These are phyloP conservation scores for Volvox reticuliferus DNA, from an alignment of 139 green algal genomes.

Conservation along the genomic window DNA sequence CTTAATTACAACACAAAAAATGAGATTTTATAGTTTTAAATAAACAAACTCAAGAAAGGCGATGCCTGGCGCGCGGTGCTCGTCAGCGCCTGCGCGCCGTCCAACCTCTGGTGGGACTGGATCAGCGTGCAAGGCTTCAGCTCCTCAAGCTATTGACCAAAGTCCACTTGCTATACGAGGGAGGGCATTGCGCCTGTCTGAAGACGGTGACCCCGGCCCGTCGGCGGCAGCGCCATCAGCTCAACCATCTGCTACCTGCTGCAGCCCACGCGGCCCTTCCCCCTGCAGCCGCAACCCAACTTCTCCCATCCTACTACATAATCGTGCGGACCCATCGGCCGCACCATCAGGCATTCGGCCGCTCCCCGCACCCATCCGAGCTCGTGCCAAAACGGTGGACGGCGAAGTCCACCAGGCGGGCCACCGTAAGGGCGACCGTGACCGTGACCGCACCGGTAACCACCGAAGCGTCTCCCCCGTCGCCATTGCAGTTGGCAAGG, in stretches of 20 bases:
- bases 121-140: not conserved
- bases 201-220: not conserved
- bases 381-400: not conserved
- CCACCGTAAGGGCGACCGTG: not conserved
- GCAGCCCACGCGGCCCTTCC: not conserved
- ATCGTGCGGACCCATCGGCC: no score
- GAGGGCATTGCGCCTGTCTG: not conserved
- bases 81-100: not conserved
- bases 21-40: no score
- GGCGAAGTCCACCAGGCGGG: not conserved
- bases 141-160: not conserved
- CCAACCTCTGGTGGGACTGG: not conserved
- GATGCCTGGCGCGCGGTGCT: not conserved
- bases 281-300: not conserved
- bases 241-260: not conserved
- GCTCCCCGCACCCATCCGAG: not conserved
- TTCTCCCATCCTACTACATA: not conserved
- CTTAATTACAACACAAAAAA: no score
- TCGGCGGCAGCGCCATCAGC: not conserved
- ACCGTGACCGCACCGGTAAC: not conserved
- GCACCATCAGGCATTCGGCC: not conserved
- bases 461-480: not conserved
- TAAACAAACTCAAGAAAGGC: no score
- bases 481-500: no score
- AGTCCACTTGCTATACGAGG: conserved; percentile 17